Evolutionary conservation across 805 yeast species (phyloP), one percentile per base, ranked within the genome.

Genomic region (Maudiozyma serrabonitensis): DNA sequence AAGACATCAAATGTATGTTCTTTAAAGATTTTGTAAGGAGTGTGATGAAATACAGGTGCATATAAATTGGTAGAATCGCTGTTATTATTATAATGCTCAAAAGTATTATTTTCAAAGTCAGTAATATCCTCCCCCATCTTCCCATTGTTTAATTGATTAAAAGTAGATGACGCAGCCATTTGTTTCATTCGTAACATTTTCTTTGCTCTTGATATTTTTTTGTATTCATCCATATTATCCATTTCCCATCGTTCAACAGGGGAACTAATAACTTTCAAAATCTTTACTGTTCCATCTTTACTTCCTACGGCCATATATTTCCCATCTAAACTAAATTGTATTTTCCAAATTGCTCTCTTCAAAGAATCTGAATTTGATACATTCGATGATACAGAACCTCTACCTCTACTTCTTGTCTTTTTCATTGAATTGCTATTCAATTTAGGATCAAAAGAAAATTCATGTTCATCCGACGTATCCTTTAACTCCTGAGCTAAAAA

Each of bases 231-330:
- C 7, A 49, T 23, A 26, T 46, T 40, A 46, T 56, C 66, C 59
- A 62, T 62, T 52, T 74, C 82, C 53, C 79, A 64, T 55, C 95
- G 69, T 55, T 86, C 90, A 51, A 80, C 68, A 0, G 88, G 83
- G 0, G 89, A 79, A 3, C 86, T 71, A 0, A 88, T 78, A 5
- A 87, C 95, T 63, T 86, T 81, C 93, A 95, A 89, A 4, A 89
- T 69, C 47, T 80, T 71, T 13, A 90, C 73, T 1, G 73, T 64
- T 3, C 83, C 75, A 60, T 86, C 89, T 56, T 85, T 79, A 18
- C 95, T 95, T 0, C 91, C 96, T 1, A 85, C 78, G 0, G 96
- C 96, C 57, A 90, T 66, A 62, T 75, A 87, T 64, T 79, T 81
- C 11, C 97, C 97, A 66, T 90, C 95, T 12, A 66, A 65, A 50